Conservation (phyloP, 768 basidiomycete genomes). For the Sarcomyxa edulis region DNA sequence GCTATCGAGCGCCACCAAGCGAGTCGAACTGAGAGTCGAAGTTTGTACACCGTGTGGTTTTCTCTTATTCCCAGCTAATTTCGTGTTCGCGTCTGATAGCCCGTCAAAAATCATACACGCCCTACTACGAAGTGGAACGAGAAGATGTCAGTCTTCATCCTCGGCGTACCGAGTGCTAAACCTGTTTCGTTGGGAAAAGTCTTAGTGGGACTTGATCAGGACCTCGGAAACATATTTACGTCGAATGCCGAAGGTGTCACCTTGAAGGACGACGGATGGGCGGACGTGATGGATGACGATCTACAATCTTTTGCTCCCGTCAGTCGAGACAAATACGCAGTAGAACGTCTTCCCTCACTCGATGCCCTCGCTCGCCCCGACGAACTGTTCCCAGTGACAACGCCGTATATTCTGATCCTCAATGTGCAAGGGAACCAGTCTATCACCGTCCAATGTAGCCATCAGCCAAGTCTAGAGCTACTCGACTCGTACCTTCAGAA, state of each 20-base stretch:
- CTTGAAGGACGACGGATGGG: slow-evolving; percentile 26
- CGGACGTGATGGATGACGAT: slow-evolving; percentile 18
- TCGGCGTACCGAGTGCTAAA: slow-evolving; percentile 26
- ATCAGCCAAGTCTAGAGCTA: slow-evolving; percentile 30
- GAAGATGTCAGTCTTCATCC: slow-evolving; percentile 20
- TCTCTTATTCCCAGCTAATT: neutral
- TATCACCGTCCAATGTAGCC: slow-evolving; percentile 29
- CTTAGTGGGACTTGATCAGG: slow-evolving; percentile 26
- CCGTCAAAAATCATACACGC: slow-evolving; percentile 9
- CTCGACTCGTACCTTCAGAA: slow-evolving; percentile 29
- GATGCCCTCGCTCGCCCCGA: slow-evolving; percentile 25
- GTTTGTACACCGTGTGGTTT: slow-evolving; percentile 20
- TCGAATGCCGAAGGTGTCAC: slow-evolving; percentile 4
- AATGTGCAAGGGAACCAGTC: slow-evolving; percentile 16
- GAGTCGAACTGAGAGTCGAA: slow-evolving; percentile 10
- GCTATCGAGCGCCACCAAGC: slow-evolving; percentile 15
- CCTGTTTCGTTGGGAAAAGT: slow-evolving; percentile 20
- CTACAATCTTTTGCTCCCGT: slow-evolving; percentile 3
- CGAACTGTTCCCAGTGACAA: slow-evolving; percentile 23
- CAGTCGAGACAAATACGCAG: slow-evolving; percentile 2
- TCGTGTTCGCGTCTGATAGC: neutral
- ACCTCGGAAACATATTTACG: slow-evolving; percentile 28
- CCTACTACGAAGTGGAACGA: slow-evolving; percentile 23
- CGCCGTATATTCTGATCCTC: slow-evolving; percentile 29
- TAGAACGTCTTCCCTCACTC: slow-evolving; percentile 20